phyloP scores from a whole-genome alignment of 257 asterid species.

The Nemophila menziesii region DNA sequence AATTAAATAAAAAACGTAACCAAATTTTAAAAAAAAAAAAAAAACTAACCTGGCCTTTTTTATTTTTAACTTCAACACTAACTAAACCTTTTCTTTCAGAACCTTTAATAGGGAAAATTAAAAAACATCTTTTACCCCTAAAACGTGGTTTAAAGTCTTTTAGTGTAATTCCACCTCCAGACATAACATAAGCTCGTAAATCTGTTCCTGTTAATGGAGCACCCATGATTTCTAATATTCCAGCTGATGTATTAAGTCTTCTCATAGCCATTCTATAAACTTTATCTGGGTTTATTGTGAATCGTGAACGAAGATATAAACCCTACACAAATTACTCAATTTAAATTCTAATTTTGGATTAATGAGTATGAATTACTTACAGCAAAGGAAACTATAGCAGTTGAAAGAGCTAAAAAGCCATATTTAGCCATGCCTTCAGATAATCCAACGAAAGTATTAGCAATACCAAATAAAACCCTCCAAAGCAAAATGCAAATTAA shows the following conservation, averaged over 20 bases:
- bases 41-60: constrained; percentile 73
- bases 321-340: constrained; percentile 25
- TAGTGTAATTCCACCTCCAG: constrained; percentile 82
- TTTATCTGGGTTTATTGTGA: constrained; percentile 45
- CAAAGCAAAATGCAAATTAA: constrained; percentile 72
- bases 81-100: constrained; percentile 85
- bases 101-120: constrained; percentile 88
- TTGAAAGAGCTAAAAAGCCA: constrained; percentile 87
- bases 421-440: constrained; percentile 97
- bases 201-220: constrained; percentile 96
- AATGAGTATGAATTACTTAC: constrained; percentile 66
- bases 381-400: constrained; percentile 74
- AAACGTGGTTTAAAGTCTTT: constrained; percentile 51
- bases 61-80: constrained; percentile 81
- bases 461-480: constrained; percentile 83
- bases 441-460: constrained; percentile 56
- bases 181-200: constrained; percentile 95
- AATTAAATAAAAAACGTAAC: no score
- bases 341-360: no score
- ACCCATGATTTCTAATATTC: constrained; percentile 96
- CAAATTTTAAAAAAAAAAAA: no score
- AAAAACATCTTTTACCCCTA: constrained; percentile 86
- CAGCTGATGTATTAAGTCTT: constrained; percentile 77
- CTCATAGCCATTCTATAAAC: constrained; percentile 54
- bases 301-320: constrained; percentile 41